Base-by-base conservation (phyloP, 805 yeast genomes). In the Teunomyces funiuensis region DNA sequence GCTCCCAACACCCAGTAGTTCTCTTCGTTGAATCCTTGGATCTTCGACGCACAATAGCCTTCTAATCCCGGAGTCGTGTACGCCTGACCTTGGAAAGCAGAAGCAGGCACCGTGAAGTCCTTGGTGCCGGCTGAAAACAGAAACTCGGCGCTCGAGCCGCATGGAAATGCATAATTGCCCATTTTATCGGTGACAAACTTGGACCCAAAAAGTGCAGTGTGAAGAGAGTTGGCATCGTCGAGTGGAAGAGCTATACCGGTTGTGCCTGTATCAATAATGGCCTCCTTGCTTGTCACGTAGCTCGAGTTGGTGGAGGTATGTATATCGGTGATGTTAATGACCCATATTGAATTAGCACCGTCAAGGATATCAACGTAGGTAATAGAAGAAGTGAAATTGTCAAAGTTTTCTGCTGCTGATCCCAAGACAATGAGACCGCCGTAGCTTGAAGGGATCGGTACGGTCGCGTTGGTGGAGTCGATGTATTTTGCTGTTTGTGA, bases 261-360 rank as follows among this genome's bases (percentile, higher is more conserved):
- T 2, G 88, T 81, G 16, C 88, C 88, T 5, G 84, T 77, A 55
- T 82, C 88, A 15, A 82, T 63, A 20, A 82, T 67, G 5, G 79
- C 82, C 3, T 56, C 45, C 53, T 76, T 62, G n/a, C 60, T 49
- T 15, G 28, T 41, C n/a, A 30, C 10, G 9, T 10, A 11, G 5
- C 23, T 23, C 11, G 39, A n/a, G 25, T 10, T 69, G 61, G 33
- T 44, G 42, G 42, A 47, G 51, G 9, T 62, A 42, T 67, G 63
- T 8, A 78, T 60, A 13, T 54, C 50, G 10, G 66, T 65, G 14
- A 80, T 58, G 19, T 55, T 55, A 11, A 80, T 60, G 37, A 78
- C 61, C 88, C 88, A 82, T 48, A 76, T 77, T 36, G 66, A 59
- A 25, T 65, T 52, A 6, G 47, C 44, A 47, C 66, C 56, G 22